These are phyloP conservation scores for Westerdykella aurantiaca DNA, from an alignment of 2,329 filamentous ascomycete species.

Conservation along the genomic window DNA sequence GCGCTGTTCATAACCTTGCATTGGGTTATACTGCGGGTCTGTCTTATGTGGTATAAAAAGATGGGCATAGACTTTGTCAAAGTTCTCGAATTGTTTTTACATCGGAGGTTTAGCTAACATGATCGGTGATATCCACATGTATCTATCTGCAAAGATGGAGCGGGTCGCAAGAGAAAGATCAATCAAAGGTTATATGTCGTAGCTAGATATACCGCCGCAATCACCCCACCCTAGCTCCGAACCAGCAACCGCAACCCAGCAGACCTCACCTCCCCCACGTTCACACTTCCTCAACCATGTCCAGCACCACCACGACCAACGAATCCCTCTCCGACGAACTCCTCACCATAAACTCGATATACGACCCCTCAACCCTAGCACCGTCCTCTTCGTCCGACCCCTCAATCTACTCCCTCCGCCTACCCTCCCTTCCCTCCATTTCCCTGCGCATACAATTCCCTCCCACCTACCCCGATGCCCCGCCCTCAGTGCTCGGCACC, in stretches of 20 bases:
- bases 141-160: no score
- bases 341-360: constrained; percentile 79
- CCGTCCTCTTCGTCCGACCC: constrained; percentile 11
- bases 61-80: no score
- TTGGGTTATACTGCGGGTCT: no score
- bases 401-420: constrained; percentile 49
- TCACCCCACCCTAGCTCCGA: no score
- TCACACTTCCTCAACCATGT: constrained; percentile 16
- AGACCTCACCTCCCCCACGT: constrained; percentile 9
- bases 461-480: constrained; percentile 64
- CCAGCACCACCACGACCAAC: constrained; percentile 12
- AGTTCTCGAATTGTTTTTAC: no score
- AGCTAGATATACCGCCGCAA: no score
- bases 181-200: no score
- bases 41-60: no score
- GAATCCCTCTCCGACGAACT: constrained; percentile 62
- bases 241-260: neutral
- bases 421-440: constrained; percentile 58
- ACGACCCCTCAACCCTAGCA: constrained; percentile 60
- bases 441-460: constrained; percentile 62
- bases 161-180: no score
- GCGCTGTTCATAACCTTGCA: no score
- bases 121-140: no score
- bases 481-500: constrained; percentile 69
- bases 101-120: no score